Evolutionary conservation across 208 protist genomes (phyloP).

Genomic region (Wallacemonas sp.): DNA sequence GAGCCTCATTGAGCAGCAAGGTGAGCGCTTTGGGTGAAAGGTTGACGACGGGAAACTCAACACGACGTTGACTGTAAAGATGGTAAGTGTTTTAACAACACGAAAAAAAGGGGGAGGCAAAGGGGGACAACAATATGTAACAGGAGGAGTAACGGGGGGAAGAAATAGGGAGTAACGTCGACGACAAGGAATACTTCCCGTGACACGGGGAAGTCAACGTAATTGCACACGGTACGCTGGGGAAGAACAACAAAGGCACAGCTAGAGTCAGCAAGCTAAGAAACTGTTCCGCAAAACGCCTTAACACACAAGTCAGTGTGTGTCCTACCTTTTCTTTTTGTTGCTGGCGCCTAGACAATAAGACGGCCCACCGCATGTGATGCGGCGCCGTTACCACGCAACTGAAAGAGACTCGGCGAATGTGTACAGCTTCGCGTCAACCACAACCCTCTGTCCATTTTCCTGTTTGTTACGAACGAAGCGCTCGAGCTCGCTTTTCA

Average conservation of each 20-base stretch:
- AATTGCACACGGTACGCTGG: too few relatives aligned
- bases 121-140: not conserved
- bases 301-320: too few relatives aligned
- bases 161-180: too few relatives aligned
- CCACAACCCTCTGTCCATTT: constrained; percentile 23
- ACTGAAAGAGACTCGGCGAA: constrained; percentile 21
- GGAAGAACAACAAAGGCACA: not conserved
- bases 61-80: too few relatives aligned
- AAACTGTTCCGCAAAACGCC: too few relatives aligned
- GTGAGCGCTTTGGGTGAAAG: not conserved
- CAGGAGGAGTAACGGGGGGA: not conserved
- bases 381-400: not conserved
- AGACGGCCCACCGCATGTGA: too few relatives aligned
- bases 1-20: not conserved
- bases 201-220: too few relatives aligned
- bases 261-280: not conserved
- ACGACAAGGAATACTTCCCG: too few relatives aligned
- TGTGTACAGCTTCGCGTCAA: constrained; percentile 74
- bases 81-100: constrained; percentile 1
- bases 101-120: constrained; percentile 7
- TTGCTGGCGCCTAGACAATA: too few relatives aligned
- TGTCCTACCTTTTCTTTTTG: too few relatives aligned
- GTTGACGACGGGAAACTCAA: too few relatives aligned
- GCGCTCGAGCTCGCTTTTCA: not conserved
- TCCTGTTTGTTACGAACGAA: not conserved